phyloP scores from a whole-genome alignment of 352 stramenopile genomes.

The Pythium sp. region DNA sequence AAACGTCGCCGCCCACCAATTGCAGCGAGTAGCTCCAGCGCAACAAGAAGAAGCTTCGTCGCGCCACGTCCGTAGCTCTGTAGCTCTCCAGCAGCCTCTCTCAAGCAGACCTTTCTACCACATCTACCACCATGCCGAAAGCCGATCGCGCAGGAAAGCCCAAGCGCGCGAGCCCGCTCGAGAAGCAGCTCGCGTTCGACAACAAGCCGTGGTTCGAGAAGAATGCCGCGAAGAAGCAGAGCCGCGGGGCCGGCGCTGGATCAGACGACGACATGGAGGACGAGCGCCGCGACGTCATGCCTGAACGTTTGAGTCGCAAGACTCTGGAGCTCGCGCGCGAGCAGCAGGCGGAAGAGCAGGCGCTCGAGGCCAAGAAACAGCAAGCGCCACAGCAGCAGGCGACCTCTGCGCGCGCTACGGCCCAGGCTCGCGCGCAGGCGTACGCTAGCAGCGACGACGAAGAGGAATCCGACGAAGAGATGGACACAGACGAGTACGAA shows the following conservation, averaged over 20 bases:
- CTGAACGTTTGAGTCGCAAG: constrained; percentile 78
- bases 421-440: constrained; percentile 23
- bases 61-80: background rate
- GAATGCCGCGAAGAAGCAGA: constrained; percentile 31
- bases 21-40: constrained; percentile 3
- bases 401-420: constrained; percentile 10
- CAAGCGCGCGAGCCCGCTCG: constrained; percentile 82
- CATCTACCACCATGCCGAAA: constrained; percentile 54
- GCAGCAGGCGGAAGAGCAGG: constrained; percentile 80
- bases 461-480: constrained; percentile 82
- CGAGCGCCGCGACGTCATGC: constrained; percentile 63
- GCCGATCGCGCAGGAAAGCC: constrained; percentile 58
- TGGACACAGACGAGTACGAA: constrained; percentile 87
- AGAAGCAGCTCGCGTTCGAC: constrained; percentile 86
- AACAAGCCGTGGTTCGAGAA: constrained; percentile 86
- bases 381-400: constrained; percentile 12
- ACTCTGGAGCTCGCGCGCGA: constrained; percentile 72
- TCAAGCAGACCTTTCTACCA: background rate
- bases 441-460: constrained; percentile 65
- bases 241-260: constrained; percentile 21
- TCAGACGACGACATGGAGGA: constrained; percentile 60
- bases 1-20: constrained; percentile 6
- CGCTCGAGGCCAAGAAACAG: constrained; percentile 37
- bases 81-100: background rate
- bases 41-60: constrained; percentile 1